Base-by-base conservation (phyloP, 768 basidiomycete species). In the Gyrodon lividus region DNA sequence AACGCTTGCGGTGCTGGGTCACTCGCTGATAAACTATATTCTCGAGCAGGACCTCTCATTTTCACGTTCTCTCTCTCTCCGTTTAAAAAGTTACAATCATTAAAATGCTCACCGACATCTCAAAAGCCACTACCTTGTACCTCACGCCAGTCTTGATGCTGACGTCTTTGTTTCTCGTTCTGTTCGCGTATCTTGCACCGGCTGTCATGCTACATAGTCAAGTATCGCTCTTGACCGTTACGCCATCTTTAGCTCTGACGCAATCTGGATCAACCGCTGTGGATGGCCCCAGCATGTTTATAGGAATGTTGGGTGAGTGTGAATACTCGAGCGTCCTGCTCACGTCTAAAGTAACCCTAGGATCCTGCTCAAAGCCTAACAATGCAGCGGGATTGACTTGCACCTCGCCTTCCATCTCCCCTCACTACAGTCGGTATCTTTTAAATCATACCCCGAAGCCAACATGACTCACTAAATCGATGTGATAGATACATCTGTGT, bases 161-260 rank as follows among this genome's bases (percentile, higher is more conserved):
- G 38, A 81, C 87, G 5, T 79, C 87, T 9, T 70, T 86, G 43
- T 58, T 91, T 30, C 80, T 92, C 37, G 73, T 81, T 4, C 62
- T 89, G 2, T 80, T 92, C 55, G 77, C 83, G 4, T 87, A 80
- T 55, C 70, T 89, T n/a, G 79, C 89, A 0, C 89, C 89, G 0
- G 73, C 72, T 5, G 58, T 82, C 44, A 65, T 87, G 60, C 73
- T 90, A 10, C 78, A 81, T 28, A 74, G 75, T 57, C 75, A 76
- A 57, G 87, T 91, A 17, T 75, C 86, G 6, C 74, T 92, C 31
- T 70, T 89, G 40, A 79, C 74, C 2, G 83, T 92, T 3, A 74
- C 75, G 2, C 86, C 87, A 10, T 83, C 83, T 2, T 70, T 75
- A 8, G 45, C 55, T 19, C 65, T 78, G 52, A 73, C 73, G 0